Base-by-base conservation (phyloP, 305 asterid genomes). In the Plantago rigida region DNA sequence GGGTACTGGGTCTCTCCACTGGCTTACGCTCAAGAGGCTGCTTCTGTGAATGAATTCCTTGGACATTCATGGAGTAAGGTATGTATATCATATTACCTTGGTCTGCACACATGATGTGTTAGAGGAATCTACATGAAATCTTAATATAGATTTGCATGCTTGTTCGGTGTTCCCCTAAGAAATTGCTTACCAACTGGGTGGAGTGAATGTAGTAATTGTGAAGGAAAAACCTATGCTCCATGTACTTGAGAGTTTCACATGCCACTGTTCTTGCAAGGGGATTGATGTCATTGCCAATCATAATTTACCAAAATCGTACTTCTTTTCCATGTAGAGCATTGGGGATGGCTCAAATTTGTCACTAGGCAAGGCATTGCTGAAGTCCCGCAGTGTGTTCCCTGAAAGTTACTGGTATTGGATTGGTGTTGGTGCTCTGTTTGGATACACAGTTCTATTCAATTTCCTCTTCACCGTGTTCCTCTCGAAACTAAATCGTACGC, bases 341-440 rank as follows among this genome's bases (percentile, higher is more conserved):
- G 82, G 77, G 60, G 69, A 59, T 72, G 79, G 76, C 71, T 70
- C 95, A 48, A 75, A 73, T 57, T 67, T 80, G 77, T 69, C 86
- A 26, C 65, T 91, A 15, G 97, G 98, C 50, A 70, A 82, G 77
- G 94, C 90, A 63, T 65, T 91, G 78, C 79, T 91, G 68, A 84
- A 81, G 77, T 73, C 95, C 54, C 95, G 90, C 73, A 81, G 89
- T 75, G 60, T 91, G 75, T 87, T 86, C 75, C 79, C 86, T 8
- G 82, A 87, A 75, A 78, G 85, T 69, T 87, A 84, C 77, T 91
- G 98, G 98, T 91, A 91, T 76, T 91, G 96, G 96, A 87, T 91
- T 64, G 98, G 98, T 50, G 75, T 91, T 53, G 94, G 90, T 66
- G 98, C 92, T 59, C 70, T 91, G 85, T 79, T 84, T 17, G 98